Conservation (phyloP, 1,284 basidiomycete genomes). For the Coniferiporia sulphurascens region DNA sequence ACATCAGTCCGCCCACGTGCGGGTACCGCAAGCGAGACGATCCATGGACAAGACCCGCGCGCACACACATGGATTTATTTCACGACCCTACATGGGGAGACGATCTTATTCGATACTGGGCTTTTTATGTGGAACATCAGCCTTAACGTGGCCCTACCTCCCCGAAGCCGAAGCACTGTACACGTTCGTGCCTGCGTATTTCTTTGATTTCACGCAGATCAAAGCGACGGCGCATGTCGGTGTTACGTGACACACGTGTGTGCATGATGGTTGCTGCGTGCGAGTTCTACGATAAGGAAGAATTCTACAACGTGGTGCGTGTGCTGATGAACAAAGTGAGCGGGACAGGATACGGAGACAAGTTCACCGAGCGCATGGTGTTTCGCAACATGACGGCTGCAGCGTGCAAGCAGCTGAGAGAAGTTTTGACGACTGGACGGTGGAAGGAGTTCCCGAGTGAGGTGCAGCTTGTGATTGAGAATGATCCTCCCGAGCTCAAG, state of each 20-base stretch:
- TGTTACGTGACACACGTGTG: slow-evolving; percentile 31
- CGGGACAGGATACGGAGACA: slow-evolving; percentile 17
- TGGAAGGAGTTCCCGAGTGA: slow-evolving; percentile 27
- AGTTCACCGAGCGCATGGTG: slow-evolving; percentile 23
- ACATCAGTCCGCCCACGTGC: slow-evolving; percentile 24
- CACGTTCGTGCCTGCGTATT: slow-evolving; percentile 29
- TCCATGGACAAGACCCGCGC: slow-evolving; percentile 35
- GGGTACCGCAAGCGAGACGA: slow-evolving; percentile 16
- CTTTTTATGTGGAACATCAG: slow-evolving; percentile 37
- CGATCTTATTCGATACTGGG: slow-evolving; percentile 34
- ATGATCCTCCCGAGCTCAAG: slow-evolving; percentile 27
- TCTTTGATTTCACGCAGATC: slow-evolving; percentile 26
- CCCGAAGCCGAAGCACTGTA: too few relatives aligned
- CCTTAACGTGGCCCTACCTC: too few relatives aligned
- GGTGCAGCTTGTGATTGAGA: slow-evolving; percentile 25
- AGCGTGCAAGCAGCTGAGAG: slow-evolving; percentile 17
- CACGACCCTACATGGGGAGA: slow-evolving; percentile 36
- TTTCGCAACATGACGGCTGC: slow-evolving; percentile 21
- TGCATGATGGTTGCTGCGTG: slow-evolving; percentile 23
- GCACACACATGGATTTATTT: slow-evolving; percentile 47
- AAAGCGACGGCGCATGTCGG: slow-evolving; percentile 30
- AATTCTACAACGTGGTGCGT: background rate
- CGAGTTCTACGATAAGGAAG: background rate
- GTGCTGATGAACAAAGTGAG: slow-evolving; percentile 19
- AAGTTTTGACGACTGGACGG: slow-evolving; percentile 20